Evolutionary conservation across 2,329 filamentous ascomycete species (phyloP).

Genomic region (Alternaria sp.): DNA sequence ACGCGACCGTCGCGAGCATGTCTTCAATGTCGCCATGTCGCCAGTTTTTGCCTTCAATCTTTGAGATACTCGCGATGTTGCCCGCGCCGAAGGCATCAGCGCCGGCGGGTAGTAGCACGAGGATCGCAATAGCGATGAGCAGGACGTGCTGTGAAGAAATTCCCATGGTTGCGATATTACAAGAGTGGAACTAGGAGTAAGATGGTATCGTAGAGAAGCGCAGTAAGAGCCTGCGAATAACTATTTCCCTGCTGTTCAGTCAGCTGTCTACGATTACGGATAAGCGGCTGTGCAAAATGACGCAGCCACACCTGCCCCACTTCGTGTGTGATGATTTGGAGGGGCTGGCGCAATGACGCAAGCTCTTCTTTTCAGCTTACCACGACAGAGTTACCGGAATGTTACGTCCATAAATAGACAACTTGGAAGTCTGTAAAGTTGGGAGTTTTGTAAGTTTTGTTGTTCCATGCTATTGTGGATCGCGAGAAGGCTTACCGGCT

Average conservation of each 20-base stretch:
- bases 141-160: conserved; percentile 46
- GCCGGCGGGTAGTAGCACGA: conserved; percentile 48
- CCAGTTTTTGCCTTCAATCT: conserved; percentile 60
- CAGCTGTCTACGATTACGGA: conserved; percentile 20
- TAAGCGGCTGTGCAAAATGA: conserved; percentile 21
- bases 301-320: conserved; percentile 1
- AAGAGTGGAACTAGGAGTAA: background rate
- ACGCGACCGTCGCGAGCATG: conserved; percentile 59
- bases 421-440: background rate
- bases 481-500: background rate
- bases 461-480: background rate
- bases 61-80: conserved; percentile 54
- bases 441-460: background rate
- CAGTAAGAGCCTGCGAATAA: conserved; percentile 9
- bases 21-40: conserved; percentile 64
- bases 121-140: conserved; percentile 48
- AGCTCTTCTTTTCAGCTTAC: background rate
- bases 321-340: background rate
- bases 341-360: background rate
- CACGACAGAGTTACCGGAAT: background rate
- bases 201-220: conserved; percentile 1
- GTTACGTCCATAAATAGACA: background rate
- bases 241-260: conserved; percentile 14
- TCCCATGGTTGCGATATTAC: conserved; percentile 36
- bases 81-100: conserved; percentile 59